Conservation (phyloP, 768 basidiomycete species). For the Leccinum pellstonianum region DNA sequence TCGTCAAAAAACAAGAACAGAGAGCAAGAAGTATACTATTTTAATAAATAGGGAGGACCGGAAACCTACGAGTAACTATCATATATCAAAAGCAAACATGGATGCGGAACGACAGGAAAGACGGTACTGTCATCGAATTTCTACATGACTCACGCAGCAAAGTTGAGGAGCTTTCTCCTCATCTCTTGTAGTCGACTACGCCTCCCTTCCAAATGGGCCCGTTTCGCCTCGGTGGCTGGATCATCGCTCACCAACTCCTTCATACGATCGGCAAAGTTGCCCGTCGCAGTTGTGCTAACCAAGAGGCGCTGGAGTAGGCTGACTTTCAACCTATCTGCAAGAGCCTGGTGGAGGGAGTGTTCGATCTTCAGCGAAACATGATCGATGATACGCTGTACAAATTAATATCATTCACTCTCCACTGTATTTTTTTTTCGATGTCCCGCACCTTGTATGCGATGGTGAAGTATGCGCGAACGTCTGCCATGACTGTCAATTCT, state of each 20-base stretch:
- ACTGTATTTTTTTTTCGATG: neutral
- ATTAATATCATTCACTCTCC: neutral
- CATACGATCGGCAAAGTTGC: slow-evolving; percentile 33
- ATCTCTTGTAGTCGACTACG: slow-evolving; percentile 41
- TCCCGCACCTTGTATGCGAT: slow-evolving; percentile 50
- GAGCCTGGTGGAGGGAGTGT: slow-evolving; percentile 40
- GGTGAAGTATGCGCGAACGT: slow-evolving; percentile 55
- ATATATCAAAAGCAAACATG: neutral
- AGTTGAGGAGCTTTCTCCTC: slow-evolving; percentile 34
- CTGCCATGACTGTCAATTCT: slow-evolving; percentile 52
- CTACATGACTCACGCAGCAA: slow-evolving; percentile 17
- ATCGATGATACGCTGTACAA: slow-evolving; percentile 52
- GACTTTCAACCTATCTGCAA: slow-evolving; percentile 36
- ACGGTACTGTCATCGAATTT: neutral
- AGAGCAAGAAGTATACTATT: too few species aligned
- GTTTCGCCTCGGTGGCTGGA: slow-evolving; percentile 33
- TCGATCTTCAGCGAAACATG: slow-evolving; percentile 51
- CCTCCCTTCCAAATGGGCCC: slow-evolving; percentile 35
- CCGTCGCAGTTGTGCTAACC: slow-evolving; percentile 10
- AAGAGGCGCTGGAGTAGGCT: slow-evolving; percentile 38
- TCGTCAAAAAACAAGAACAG: neutral
- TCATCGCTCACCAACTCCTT: slow-evolving; percentile 47
- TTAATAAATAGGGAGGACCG: too few species aligned
- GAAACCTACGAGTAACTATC: neutral
- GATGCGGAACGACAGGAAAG: neutral